Evolutionary conservation across 805 yeast genomes (phyloP).

Genomic region (Zygosaccharomyces lentus): DNA sequence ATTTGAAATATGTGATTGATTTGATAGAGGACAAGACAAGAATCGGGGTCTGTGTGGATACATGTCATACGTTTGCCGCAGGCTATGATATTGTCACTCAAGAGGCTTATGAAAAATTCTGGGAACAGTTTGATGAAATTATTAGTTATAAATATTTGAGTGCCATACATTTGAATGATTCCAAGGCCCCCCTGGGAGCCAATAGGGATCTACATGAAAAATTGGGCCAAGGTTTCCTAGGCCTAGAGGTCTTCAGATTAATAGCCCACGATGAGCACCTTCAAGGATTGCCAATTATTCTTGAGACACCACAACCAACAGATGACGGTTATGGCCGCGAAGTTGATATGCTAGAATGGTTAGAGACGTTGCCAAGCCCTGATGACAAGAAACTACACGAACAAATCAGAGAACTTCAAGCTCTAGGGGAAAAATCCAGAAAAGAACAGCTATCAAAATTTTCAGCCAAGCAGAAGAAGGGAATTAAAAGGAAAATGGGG

Average conservation of each 20-base stretch:
- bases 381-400: slow-evolving; percentile 54
- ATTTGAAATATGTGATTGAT: slow-evolving; percentile 68
- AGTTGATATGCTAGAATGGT: slow-evolving; percentile 77
- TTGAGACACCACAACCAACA: slow-evolving; percentile 79
- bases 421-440: slow-evolving; percentile 64
- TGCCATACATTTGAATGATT: slow-evolving; percentile 88
- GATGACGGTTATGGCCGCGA: slow-evolving; percentile 78
- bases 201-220: slow-evolving; percentile 89
- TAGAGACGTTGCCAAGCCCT: slow-evolving; percentile 36
- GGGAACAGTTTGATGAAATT: slow-evolving; percentile 68
- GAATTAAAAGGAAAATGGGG: slow-evolving; percentile 19
- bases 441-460: slow-evolving; percentile 62
- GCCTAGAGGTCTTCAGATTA: slow-evolving; percentile 76
- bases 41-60: slow-evolving; percentile 95
- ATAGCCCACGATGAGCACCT: slow-evolving; percentile 66
- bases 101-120: slow-evolving; percentile 56
- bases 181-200: slow-evolving; percentile 88
- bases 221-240: slow-evolving; percentile 84
- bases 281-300: slow-evolving; percentile 65
- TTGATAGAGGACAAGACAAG: slow-evolving; percentile 74
- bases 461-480: slow-evolving; percentile 47
- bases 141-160: slow-evolving; percentile 72
- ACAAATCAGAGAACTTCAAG: slow-evolving; percentile 48
- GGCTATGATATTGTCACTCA: slow-evolving; percentile 80
- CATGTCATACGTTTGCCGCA: slow-evolving; percentile 95